A percentile compares a stretch with the other conserved stretches of the same genome.
Evolutionary conservation across 2,329 filamentous ascomycete species (phyloP).

Genomic region (Trichophyton benhamiae): DNA sequence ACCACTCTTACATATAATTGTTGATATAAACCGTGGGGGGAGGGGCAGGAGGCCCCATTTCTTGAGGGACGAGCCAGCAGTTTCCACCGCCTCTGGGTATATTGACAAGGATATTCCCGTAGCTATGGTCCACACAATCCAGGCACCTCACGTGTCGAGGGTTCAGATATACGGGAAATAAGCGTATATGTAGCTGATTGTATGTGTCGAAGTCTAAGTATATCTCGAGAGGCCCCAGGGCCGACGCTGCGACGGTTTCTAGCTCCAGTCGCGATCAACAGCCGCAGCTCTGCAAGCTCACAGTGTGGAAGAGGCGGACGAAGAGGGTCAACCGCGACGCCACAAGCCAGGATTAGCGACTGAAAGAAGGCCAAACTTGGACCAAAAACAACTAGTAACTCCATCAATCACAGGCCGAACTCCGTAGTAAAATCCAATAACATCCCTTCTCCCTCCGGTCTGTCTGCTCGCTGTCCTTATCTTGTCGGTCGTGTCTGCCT

Average conservation of each 20-base stretch:
- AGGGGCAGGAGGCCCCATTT: not conserved
- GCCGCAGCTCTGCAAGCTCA: not conserved
- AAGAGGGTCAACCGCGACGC: not conserved
- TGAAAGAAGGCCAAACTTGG: not conserved
- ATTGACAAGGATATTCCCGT: not conserved
- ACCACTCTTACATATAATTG: not conserved
- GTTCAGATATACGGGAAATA: not conserved
- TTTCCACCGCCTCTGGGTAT: not conserved
- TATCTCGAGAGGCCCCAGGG: not conserved
- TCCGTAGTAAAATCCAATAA: not conserved
- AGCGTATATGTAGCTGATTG: not conserved
- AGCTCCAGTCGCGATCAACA: conserved; percentile 1
- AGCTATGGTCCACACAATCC: not conserved
- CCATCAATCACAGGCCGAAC: not conserved
- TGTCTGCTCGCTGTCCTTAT: too few species aligned
- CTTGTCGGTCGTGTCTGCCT: too few species aligned
- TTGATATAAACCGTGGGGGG: not conserved
- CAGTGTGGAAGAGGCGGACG: not conserved
- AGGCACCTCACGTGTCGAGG: not conserved
- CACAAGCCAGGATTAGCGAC: not conserved
- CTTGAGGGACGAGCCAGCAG: not conserved
- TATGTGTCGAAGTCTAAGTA: too few species aligned
- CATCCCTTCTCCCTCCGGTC: too few species aligned
- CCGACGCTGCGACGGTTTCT: conserved; percentile 1
- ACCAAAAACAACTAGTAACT: not conserved